Conservation (phyloP, 371 early-diverging fungal genomes). For the Lichtheimia hyalospora region DNA sequence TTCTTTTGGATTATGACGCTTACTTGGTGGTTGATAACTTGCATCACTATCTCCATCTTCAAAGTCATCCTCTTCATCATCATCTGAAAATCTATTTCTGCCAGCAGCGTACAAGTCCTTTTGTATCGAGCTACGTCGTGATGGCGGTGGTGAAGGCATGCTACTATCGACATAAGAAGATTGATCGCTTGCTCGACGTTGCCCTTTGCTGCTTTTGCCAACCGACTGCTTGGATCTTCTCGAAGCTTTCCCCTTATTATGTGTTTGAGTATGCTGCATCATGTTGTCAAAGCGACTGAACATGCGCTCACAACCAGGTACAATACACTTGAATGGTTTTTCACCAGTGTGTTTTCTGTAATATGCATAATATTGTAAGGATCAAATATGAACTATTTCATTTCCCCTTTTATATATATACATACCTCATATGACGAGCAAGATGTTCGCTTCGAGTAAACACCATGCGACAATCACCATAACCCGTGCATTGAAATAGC, state of each 20-base stretch:
- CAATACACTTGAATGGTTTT: constrained; percentile 62
- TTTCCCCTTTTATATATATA: not conserved
- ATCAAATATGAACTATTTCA: not conserved
- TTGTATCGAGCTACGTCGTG: constrained; percentile 18
- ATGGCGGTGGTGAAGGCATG: constrained; percentile 20
- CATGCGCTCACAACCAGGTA: constrained; percentile 56
- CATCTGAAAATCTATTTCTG: constrained; percentile 6
- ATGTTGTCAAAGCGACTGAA: constrained; percentile 66
- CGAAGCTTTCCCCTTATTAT: constrained; percentile 20
- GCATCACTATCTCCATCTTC: constrained; percentile 21
- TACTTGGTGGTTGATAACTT: constrained; percentile 16
- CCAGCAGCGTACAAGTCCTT: not conserved
- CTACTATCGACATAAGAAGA: not conserved
- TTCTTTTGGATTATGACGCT: constrained; percentile 9
- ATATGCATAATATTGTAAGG: not conserved
- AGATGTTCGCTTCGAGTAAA: constrained; percentile 56
- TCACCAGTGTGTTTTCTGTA: constrained; percentile 47
- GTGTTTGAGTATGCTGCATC: constrained; percentile 66
- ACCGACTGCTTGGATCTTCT: constrained; percentile 2
- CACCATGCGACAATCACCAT: constrained; percentile 54
- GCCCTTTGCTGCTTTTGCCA: constrained; percentile 1
- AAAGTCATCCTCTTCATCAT: constrained; percentile 22
- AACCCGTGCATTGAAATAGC: constrained; percentile 51
- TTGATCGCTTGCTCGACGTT: constrained; percentile 2
- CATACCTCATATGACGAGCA: constrained; percentile 51